Evolutionary conservation across 495 filamentous ascomycete species (phyloP).

Genomic region (Daldinia decipiens): DNA sequence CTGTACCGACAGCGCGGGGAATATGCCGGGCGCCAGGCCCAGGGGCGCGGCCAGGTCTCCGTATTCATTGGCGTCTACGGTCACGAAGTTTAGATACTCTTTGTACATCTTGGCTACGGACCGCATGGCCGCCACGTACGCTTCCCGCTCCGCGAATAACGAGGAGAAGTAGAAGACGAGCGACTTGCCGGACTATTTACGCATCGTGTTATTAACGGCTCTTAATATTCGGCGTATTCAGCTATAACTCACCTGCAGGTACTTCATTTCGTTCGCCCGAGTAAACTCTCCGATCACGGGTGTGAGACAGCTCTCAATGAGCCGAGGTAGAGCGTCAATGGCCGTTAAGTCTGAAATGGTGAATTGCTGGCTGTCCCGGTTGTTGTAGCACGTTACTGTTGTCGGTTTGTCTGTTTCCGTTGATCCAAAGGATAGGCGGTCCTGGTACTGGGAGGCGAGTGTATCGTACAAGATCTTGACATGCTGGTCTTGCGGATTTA

Average conservation of each 20-base stretch:
- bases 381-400: conserved; percentile 54
- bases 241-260: conserved; percentile 49
- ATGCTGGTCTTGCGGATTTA: conserved; percentile 41
- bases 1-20: conserved; percentile 54
- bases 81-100: conserved; percentile 60
- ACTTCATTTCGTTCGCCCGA: conserved; percentile 54
- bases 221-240: not conserved
- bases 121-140: conserved; percentile 49
- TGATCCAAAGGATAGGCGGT: conserved; percentile 57
- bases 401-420: conserved; percentile 37
- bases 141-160: conserved; percentile 40
- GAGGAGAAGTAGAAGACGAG: conserved; percentile 58
- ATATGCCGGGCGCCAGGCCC: conserved; percentile 45
- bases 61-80: conserved; percentile 59
- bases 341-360: conserved; percentile 46
- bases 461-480: conserved; percentile 39
- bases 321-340: conserved; percentile 49
- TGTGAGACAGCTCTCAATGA: conserved; percentile 50
- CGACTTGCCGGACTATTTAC: conserved; percentile 56
- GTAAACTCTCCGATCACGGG: conserved; percentile 59
- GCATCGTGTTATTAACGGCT: not conserved
- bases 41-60: conserved; percentile 54
- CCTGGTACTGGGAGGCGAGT: conserved; percentile 50
- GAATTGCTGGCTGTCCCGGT: conserved; percentile 51
- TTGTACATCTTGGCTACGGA: conserved; percentile 60